phyloP scores from a whole-genome alignment of 371 early-diverging fungal genomes.

The Mortierella sp. region DNA sequence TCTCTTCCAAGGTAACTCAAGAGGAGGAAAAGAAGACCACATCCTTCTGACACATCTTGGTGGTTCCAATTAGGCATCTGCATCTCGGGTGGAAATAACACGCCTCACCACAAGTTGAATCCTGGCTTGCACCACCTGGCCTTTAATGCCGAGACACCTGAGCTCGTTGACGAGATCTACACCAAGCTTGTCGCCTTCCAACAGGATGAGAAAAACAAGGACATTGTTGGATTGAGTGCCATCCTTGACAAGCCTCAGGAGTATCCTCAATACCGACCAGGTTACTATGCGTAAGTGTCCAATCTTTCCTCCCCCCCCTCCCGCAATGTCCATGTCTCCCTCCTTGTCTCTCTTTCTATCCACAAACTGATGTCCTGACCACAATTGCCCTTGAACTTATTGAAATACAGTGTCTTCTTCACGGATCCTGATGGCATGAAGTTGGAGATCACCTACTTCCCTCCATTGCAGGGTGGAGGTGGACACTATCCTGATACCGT shows the following conservation, averaged over 20 bases:
- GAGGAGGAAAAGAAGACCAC: too few relatives aligned
- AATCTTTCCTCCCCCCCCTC: too few relatives aligned
- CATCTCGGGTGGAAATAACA: conserved; percentile 32
- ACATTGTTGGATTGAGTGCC: conserved; percentile 1
- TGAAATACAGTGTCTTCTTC: conserved; percentile 38
- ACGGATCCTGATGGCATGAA: conserved; percentile 47
- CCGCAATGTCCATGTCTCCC: too few relatives aligned
- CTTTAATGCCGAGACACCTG: conserved; percentile 19
- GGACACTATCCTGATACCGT: too few relatives aligned
- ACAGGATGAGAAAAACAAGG: conserved; percentile 19
- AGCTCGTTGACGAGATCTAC: conserved; percentile 27
- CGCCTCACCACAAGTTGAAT: conserved; percentile 31
- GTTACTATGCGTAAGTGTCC: conserved; percentile 45
- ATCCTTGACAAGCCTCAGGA: conserved; percentile 41
- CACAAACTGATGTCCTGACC: too few relatives aligned
- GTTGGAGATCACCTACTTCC: conserved; percentile 35
- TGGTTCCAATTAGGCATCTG: conserved; percentile 7
- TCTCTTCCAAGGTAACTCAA: too few relatives aligned
- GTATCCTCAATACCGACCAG: conserved; percentile 42
- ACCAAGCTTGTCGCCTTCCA: conserved; percentile 36
- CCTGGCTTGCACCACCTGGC: conserved; percentile 47
- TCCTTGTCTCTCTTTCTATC: too few relatives aligned
- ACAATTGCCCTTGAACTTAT: too few relatives aligned
- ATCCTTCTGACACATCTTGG: too few relatives aligned
- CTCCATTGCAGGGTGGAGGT: neutral